Evolutionary conservation across 768 basidiomycete genomes (phyloP), one percentile per base, ranked within the genome.

Genomic region (Gymnopilus junonius): DNA sequence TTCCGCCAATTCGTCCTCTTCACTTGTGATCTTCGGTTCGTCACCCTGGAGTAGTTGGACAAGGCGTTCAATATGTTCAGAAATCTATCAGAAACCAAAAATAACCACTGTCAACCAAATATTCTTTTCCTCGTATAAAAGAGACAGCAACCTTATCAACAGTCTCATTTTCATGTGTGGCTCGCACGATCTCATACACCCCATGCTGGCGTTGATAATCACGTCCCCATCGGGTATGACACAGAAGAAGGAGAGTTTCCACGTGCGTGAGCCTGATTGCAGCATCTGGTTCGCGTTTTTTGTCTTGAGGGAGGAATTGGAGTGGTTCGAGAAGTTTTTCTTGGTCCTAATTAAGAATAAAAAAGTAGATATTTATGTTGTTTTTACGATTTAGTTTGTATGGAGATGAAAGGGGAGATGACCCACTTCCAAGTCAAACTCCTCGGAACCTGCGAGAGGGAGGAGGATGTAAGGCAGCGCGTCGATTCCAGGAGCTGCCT

Each of bases 401-500:
- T 10, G 35, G 15, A 10, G 35, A 14, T 10, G 11, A 14, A 35
- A 11, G 11, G 11, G 35, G 8, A 20, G 45, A 32, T 58, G 23
- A 58, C 81, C 57, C 67, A 93, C 94, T 64, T 98, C 96, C 1
- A 97, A 81, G 60, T 97, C 95, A 63, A 93, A 89, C 75, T 99
- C 97, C 75, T 99, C 97, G 1, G 95, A 91, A 6, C 97, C 96
- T 42, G 97, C 95, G 2, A 99, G 80, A 0, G 97, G 97, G 0
- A 96, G 84, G 3, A 99, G 82, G 11, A 99, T 81, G 71, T 88
- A 92, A 0, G 94, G 91, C 10, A 99, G 82, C 2, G 91, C 85
- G 74, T 95, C 91, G 35, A 98, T 87, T 4, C 95, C 95, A 2
- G 92, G 87, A 3, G 90, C 87, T 3, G 74, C 75, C 14, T 71